Conservation (phyloP, 163 green algal genomes). For the Chlorella variabilis region DNA sequence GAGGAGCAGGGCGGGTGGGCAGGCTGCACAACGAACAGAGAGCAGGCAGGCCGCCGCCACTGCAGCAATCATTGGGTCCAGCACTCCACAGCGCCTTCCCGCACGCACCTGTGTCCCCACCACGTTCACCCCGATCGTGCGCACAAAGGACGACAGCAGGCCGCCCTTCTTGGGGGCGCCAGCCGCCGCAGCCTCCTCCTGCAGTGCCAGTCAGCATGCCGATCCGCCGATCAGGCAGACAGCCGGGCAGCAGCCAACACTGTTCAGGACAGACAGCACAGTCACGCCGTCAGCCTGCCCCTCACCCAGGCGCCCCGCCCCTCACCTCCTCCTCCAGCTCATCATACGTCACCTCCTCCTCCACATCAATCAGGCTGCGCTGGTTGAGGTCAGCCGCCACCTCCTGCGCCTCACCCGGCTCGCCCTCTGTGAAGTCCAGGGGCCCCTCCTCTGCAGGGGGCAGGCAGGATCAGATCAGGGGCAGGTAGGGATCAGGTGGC, state of each 20-base stretch:
- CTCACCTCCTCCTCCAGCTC: conserved; percentile 50
- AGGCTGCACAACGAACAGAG: too few species aligned
- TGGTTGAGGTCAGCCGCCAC: conserved; percentile 44
- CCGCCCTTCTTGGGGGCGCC: conserved; percentile 47
- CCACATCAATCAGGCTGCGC: conserved; percentile 74
- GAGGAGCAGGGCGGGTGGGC: too few species aligned
- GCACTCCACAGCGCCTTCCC: too few species aligned
- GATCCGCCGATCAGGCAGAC: too few species aligned
- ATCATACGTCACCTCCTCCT: conserved; percentile 62
- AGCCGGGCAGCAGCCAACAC: too few species aligned
- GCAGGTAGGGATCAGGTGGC: not conserved
- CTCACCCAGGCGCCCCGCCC: not conserved
- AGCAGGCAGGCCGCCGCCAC: too few species aligned
- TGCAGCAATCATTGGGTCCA: too few species aligned
- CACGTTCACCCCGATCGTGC: conserved; percentile 81
- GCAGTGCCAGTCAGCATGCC: not conserved
- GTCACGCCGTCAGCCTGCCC: not conserved
- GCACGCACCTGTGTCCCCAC: conserved; percentile 72
- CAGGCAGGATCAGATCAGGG: not conserved
- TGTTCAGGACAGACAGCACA: too few species aligned
- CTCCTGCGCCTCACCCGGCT: not conserved
- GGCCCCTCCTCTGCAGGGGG: conserved; percentile 25
- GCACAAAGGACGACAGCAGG: conserved; percentile 80
- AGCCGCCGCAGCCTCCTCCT: conserved; percentile 21
- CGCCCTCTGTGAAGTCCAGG: conserved; percentile 74